phyloP scores from a whole-genome alignment of 148 eudicot genomes.

The Vaccinium macrocarpon region DNA sequence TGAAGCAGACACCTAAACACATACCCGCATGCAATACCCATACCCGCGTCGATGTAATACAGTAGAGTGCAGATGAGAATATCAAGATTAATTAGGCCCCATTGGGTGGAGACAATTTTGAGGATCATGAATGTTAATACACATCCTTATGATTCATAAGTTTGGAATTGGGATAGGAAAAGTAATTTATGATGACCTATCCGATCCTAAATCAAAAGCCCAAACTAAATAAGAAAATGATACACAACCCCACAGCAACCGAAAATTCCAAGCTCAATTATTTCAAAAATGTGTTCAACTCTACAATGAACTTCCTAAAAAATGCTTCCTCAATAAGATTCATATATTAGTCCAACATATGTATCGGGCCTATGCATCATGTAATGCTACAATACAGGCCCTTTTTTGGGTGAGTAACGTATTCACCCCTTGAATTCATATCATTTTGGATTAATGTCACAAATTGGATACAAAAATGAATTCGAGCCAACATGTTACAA shows the following conservation, averaged over 20 bases:
- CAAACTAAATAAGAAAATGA: not conserved
- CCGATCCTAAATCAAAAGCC: not conserved
- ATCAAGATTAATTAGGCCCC: not conserved
- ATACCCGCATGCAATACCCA: not conserved
- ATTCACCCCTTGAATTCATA: too few species aligned
- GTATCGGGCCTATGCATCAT: too few species aligned
- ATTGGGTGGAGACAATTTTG: not conserved
- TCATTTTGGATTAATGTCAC: too few species aligned
- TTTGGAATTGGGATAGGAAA: not conserved
- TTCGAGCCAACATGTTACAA: too few species aligned
- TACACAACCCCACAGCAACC: not conserved
- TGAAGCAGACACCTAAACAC: not conserved
- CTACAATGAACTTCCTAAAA: not conserved
- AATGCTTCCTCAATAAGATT: too few species aligned
- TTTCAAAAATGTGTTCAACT: not conserved
- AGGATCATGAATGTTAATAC: not conserved
- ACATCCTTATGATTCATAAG: not conserved
- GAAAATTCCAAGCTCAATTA: not conserved
- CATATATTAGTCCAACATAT: too few species aligned
- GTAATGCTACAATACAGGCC: too few species aligned
- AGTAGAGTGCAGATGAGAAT: not conserved
- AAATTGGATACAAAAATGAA: too few species aligned
- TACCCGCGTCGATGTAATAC: not conserved
- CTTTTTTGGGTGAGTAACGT: too few species aligned
- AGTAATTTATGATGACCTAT: not conserved